These are phyloP conservation scores for Sordariomycetes sp. DNA, from an alignment of 2,329 filamentous ascomycete species.

Conservation along the genomic window DNA sequence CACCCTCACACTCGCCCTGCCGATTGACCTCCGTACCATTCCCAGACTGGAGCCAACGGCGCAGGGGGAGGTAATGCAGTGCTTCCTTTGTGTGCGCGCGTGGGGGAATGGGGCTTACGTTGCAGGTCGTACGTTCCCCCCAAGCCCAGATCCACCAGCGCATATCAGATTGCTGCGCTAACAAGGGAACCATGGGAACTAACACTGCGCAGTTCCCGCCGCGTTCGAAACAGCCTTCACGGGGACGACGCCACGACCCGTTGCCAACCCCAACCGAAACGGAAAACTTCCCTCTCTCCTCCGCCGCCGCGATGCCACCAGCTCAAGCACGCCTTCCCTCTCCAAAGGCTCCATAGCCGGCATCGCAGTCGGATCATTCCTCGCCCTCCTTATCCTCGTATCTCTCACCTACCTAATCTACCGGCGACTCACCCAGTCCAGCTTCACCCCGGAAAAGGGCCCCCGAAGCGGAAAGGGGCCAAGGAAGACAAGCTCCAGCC, in stretches of 20 bases:
- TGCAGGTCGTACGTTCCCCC: too few relatives aligned
- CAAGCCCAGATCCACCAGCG: too few relatives aligned
- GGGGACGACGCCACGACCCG: conserved; percentile 13
- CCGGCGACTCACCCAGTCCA: conserved; percentile 20
- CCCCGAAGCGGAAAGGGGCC: conserved; percentile 3
- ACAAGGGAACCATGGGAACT: too few relatives aligned
- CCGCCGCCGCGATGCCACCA: conserved; percentile 24
- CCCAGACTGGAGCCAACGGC: conserved; percentile 34
- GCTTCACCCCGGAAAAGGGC: conserved; percentile 4
- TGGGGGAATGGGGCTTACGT: too few relatives aligned
- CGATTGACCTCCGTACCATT: conserved; percentile 26
- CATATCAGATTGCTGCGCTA: too few relatives aligned
- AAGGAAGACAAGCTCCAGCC: conserved; percentile 25
- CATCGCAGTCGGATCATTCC: conserved; percentile 31
- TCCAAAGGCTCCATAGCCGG: conserved; percentile 35
- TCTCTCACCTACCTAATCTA: conserved; percentile 34
- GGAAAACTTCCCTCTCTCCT: conserved; percentile 21
- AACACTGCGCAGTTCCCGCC: too few relatives aligned
- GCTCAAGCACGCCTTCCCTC: conserved; percentile 16
- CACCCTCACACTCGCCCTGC: background rate
- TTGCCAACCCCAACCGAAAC: conserved; percentile 23
- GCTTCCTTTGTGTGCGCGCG: conserved; percentile 20
- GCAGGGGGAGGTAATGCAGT: background rate
- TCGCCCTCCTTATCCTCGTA: conserved; percentile 25
- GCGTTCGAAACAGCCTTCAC: too few relatives aligned